Evolutionary conservation across 2,329 filamentous ascomycete genomes (phyloP).

Genomic region (Fusarium sp.): DNA sequence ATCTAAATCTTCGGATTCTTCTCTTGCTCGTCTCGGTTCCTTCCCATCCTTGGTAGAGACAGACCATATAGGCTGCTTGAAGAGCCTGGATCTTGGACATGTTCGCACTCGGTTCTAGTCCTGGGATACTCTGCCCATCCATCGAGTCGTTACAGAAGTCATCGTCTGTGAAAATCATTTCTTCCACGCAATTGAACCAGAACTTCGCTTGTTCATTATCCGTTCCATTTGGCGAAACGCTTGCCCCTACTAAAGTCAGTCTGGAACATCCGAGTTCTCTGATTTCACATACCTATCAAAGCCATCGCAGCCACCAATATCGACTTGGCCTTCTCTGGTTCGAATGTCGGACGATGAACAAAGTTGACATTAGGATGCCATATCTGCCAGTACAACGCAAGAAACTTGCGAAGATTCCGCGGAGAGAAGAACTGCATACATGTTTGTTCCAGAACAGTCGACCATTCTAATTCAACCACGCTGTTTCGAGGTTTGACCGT

Average conservation of each 20-base stretch:
- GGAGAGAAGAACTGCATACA: slow-evolving; percentile 3
- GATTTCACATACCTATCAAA: neutral
- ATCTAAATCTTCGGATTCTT: neutral
- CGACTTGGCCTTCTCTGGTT: neutral
- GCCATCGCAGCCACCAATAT: neutral
- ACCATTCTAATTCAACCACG: neutral
- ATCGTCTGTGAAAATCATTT: neutral
- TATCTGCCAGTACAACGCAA: slow-evolving; percentile 3
- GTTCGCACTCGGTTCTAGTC: rapidly evolving
- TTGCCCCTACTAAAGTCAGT: neutral
- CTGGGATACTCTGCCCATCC: rapidly evolving
- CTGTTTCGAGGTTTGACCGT: neutral
- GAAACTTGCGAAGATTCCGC: neutral
- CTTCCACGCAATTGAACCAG: neutral
- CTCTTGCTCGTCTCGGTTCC: neutral
- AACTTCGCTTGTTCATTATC: slow-evolving; percentile 1
- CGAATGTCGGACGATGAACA: neutral
- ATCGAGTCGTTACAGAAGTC: neutral
- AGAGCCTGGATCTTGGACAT: neutral
- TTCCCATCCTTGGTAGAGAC: slow-evolving; percentile 6
- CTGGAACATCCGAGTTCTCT: too few species aligned
- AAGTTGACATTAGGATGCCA: slow-evolving; percentile 11
- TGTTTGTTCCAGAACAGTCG: neutral
- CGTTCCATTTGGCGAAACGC: neutral
- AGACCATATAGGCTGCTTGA: neutral